Evolutionary conservation across 2,329 filamentous ascomycete genomes (phyloP), one percentile per base, ranked within the genome.

Genomic region (Penicillium sp.): DNA sequence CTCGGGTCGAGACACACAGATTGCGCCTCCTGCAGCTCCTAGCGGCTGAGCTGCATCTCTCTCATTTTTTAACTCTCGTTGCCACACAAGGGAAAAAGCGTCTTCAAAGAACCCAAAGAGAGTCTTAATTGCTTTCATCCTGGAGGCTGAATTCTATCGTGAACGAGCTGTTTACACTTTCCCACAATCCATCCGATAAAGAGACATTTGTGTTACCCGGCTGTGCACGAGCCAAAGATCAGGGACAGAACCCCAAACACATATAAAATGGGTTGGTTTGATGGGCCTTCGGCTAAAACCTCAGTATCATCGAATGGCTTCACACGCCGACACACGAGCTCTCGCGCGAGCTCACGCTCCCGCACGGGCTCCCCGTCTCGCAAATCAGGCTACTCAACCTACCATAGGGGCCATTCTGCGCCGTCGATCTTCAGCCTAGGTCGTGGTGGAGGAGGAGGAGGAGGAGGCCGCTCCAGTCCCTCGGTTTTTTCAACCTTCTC

Each of bases 401-500:
- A 73, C 56, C 70, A 74, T 53, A 64, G 66, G 26, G 70, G 70
- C 33, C 71, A 75, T 62, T 74, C 75, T 19, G 74, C 75, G 5
- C 75, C 76, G 5, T 80, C 79, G 47, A 69, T 82, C 63, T 81
- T 83, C 63, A 78, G 75, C 57, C 66, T 76, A 49, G 70, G 74
- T 35, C 64, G 67, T 44, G 67, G 67, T 44, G 67, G 73, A 52
- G 33, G 46, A 69, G 74, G 47, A 26, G 67, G 73, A n/a, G n/a
- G n/a, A 52, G 33, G 46, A 65, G 70, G 52, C 35, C 68, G 71
- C 29, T 73, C 74, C 50, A 72, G 68, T 52, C 73, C 73, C 19
- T 77, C 75, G 74, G 82, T 82, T 67, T 81, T 82, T 56, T 81
- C 83, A 26, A 85, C 84, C 43, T 87, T 81, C 8, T 88, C 81